A percentile compares a stretch with the other conserved stretches of the same genome.
Conservation (phyloP, 176 grass and related monocot species). For the Dactylis glomerata region DNA sequence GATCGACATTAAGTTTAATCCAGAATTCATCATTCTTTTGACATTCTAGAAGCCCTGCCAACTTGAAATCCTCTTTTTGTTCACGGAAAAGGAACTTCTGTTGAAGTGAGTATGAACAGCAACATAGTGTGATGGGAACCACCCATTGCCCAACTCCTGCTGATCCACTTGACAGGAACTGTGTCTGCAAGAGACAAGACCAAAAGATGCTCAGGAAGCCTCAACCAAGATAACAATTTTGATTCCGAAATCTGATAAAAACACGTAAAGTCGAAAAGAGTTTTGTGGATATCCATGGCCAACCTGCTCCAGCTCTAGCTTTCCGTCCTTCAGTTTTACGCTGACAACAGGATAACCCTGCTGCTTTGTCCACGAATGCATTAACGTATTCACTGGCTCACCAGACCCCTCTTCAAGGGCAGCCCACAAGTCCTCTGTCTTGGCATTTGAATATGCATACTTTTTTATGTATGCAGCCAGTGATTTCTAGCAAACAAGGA, state of each 20-base stretch:
- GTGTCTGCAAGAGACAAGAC: constrained; percentile 59
- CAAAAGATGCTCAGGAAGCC: constrained; percentile 7
- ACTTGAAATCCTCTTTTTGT: constrained; percentile 49
- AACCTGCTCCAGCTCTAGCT: constrained; percentile 84
- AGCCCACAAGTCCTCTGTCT: constrained; percentile 93
- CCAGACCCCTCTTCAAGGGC: constrained; percentile 90
- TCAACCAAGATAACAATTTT: constrained; percentile 3
- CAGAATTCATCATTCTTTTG: constrained; percentile 48
- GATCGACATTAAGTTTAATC: constrained; percentile 90
- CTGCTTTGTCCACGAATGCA: constrained; percentile 98
- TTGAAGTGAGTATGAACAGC: constrained; percentile 63
- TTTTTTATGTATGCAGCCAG: constrained; percentile 80
- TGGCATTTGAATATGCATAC: constrained; percentile 90
- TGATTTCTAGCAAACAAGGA: constrained; percentile 66
- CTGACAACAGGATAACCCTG: constrained; percentile 89
- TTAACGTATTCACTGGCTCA: constrained; percentile 79
- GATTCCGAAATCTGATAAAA: background rate
- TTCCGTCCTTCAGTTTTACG: constrained; percentile 54
- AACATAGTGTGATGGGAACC: constrained; percentile 81
- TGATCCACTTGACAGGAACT: constrained; percentile 79
- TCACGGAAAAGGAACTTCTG: constrained; percentile 74
- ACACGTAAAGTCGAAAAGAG: background rate
- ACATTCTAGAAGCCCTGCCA: constrained; percentile 41
- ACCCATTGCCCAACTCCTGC: constrained; percentile 75
- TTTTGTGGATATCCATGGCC: background rate